Base-by-base conservation (phyloP, 2,329 filamentous ascomycete species). In the Calonectria pseudoreteaudii region DNA sequence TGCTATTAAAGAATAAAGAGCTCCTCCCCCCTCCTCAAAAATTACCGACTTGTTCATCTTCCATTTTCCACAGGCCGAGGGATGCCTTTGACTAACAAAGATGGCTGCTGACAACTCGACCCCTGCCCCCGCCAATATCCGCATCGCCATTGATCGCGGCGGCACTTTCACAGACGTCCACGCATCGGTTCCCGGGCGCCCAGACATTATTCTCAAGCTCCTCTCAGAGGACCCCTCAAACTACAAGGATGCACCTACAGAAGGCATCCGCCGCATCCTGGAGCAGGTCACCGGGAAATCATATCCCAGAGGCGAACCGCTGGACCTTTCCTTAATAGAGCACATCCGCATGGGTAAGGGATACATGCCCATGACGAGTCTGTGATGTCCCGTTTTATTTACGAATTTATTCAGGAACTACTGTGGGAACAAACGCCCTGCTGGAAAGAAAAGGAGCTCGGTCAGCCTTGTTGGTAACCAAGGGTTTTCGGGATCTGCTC, bases 341-440 rank as follows among this genome's bases (percentile, higher is more conserved):
- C 92, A 91, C 75, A 94, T 94, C 81, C 90, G 93, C 36, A 94
- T 94, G 92, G 93, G 31, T 34, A 34, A 34, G 31, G 10, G 31
- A 34, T 34, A 34, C 31, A 34, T 34, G 11, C 31, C 1, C 11
- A 34, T 34, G 31, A 34, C 31, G 31, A 34, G 31, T 34, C 30
- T 8, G 9, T 34, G 31, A 34, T 34, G 31, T 1, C 31, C 9
- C 9, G 31, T 34, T 8, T 34, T 34, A 34, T 34, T 34, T 34
- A 34, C 31, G 31, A 34, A 34, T 34, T 34, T 34, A 10, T 34
- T 34, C 31, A 34, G 31, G 93, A 36, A 95, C 93, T 2, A 95
- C 93, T 0, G 93, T 95, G 8, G 93, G 93, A 2, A 95, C 93
- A 1, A 95, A 95, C 82, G 93, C 93, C 2, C 84, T 95, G 36